Conservation (phyloP, 805 yeast genomes). For the Nakazawaea anatomiae region DNA sequence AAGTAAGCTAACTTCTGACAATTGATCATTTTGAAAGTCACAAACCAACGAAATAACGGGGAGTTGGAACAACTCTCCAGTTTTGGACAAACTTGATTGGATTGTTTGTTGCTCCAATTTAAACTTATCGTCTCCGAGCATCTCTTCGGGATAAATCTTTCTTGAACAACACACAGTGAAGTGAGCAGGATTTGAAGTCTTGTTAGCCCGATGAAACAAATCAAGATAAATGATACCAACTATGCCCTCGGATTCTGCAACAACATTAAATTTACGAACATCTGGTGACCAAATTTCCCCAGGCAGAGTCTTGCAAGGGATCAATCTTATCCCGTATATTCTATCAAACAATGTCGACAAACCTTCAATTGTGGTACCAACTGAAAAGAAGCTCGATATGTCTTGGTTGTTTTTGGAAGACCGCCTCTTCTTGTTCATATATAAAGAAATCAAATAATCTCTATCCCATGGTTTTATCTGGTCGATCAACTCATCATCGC, state of each 20-base stretch:
- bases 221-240: constrained; percentile 87
- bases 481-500: constrained; percentile 35
- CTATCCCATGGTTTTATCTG: constrained; percentile 87
- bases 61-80: constrained; percentile 58
- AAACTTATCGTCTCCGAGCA: constrained; percentile 31
- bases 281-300: constrained; percentile 91
- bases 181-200: constrained; percentile 86
- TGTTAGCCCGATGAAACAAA: constrained; percentile 70
- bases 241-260: constrained; percentile 53
- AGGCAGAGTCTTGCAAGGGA: constrained; percentile 51
- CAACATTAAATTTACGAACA: constrained; percentile 76
- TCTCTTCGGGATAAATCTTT: constrained; percentile 54
- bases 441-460: constrained; percentile 43
- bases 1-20: constrained; percentile 47
- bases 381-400: constrained; percentile 68
- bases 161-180: constrained; percentile 95
- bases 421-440: constrained; percentile 24
- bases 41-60: constrained; percentile 91
- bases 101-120: constrained; percentile 24
- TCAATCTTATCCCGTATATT: constrained; percentile 73
- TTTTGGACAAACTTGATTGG: constrained; percentile 28
- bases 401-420: constrained; percentile 32
- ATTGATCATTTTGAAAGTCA: constrained; percentile 50
- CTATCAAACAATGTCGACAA: constrained; percentile 61
- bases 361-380: constrained; percentile 84